Percentiles rank a stretch among this genome's conserved stretches.
Evolutionary conservation across 768 basidiomycete species (phyloP).

Genomic region (Boletellus emodensis): DNA sequence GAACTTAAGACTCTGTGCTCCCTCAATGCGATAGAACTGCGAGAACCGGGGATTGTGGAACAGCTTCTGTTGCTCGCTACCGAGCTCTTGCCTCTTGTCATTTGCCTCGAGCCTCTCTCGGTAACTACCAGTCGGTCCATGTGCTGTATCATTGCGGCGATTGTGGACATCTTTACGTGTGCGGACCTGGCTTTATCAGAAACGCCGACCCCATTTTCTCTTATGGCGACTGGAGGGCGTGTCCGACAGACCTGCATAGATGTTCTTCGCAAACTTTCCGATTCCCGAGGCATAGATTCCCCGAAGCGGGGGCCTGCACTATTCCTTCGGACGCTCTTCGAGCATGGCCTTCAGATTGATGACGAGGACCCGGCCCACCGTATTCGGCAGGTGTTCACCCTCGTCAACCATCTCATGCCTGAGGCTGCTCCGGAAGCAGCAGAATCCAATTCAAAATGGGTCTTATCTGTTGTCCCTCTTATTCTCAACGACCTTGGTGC

Average conservation of each 20-base stretch:
- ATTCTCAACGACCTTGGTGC: constrained; percentile 49
- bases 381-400: constrained; percentile 48
- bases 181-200: constrained; percentile 43
- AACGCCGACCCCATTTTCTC: constrained; percentile 31
- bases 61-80: constrained; percentile 52
- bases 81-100: constrained; percentile 52
- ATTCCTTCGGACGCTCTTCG: constrained; percentile 55
- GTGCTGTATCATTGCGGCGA: constrained; percentile 39
- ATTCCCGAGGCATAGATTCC: constrained; percentile 27
- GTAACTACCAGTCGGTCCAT: constrained; percentile 50
- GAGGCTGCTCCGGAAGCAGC: constrained; percentile 14
- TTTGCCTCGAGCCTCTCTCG: constrained; percentile 43
- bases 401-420: constrained; percentile 59
- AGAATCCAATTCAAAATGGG: constrained; percentile 44
- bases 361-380: constrained; percentile 56
- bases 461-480: constrained; percentile 51
- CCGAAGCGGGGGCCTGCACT: constrained; percentile 43
- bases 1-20: constrained; percentile 56
- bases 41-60: constrained; percentile 41
- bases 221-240: constrained; percentile 30
- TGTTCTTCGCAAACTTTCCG: constrained; percentile 39
- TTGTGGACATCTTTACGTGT: constrained; percentile 55
- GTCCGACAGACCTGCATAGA: constrained; percentile 51
- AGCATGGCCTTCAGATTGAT: constrained; percentile 37
- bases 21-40: constrained; percentile 34